phyloP scores from a whole-genome alignment of 257 asterid genomes.

The Jasminum sambac region DNA sequence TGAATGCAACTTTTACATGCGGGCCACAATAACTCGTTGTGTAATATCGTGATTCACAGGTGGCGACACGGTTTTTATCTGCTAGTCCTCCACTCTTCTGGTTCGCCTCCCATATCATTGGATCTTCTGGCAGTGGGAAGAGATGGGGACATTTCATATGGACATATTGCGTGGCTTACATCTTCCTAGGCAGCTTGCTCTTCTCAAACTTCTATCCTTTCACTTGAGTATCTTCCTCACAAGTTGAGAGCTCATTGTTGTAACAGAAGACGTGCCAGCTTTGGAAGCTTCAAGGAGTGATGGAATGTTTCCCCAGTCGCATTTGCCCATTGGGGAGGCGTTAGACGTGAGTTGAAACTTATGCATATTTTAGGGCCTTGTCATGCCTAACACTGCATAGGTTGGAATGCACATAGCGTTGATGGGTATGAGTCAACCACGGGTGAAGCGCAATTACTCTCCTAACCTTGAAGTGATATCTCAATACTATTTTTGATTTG shows the following conservation, averaged over 20 bases:
- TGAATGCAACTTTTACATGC: neutral
- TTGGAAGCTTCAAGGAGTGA: neutral
- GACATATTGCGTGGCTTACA: conserved; percentile 74
- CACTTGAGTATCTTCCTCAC: conserved; percentile 30
- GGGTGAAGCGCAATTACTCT: too few species aligned
- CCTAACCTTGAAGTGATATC: too few species aligned
- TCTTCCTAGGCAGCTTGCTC: conserved; percentile 75
- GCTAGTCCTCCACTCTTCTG: conserved; percentile 84
- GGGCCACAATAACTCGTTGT: neutral
- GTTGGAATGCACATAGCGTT: neutral
- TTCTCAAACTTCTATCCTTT: conserved; percentile 97
- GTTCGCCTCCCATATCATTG: conserved; percentile 69
- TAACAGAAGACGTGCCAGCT: neutral
- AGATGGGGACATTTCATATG: conserved; percentile 73
- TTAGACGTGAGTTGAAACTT: neutral
- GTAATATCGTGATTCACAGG: conserved; percentile 42
- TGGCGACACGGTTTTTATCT: conserved; percentile 87
- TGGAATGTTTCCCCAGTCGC: neutral
- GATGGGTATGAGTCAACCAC: neutral
- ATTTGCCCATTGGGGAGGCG: neutral
- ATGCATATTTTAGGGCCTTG: neutral
- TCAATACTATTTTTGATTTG: too few species aligned
- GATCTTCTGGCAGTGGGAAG: conserved; percentile 41
- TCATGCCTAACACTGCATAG: neutral
- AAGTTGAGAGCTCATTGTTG: neutral